A percentile compares a stretch with the other conserved stretches of the same genome.
Conservation (phyloP, 805 yeast genomes). For the Candida incommunis region DNA sequence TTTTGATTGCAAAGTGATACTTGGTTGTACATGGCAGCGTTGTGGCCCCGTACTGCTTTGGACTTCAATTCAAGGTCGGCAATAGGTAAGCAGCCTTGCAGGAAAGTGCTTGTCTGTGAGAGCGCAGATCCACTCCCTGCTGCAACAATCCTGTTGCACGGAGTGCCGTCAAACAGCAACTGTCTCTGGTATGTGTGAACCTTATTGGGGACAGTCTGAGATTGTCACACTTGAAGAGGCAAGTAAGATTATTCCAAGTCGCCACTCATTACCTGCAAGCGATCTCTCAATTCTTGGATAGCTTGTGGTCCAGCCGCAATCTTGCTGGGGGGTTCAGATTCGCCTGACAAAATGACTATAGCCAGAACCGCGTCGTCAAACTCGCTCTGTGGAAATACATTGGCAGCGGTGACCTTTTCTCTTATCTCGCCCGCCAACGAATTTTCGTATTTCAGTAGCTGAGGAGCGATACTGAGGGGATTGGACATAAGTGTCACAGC, state of each 20-base stretch:
- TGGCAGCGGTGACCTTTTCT: background rate
- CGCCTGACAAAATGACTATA: background rate
- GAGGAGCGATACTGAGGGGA: background rate
- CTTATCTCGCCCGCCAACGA: slow-evolving; percentile 13
- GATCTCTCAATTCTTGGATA: slow-evolving; percentile 11
- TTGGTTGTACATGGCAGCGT: too few species aligned
- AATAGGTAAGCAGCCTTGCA: too few species aligned
- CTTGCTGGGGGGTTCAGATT: slow-evolving; percentile 10
- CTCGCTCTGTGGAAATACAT: background rate
- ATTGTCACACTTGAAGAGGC: too few species aligned
- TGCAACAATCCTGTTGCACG: too few species aligned
- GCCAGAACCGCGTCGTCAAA: slow-evolving; percentile 1
- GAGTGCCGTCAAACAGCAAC: too few species aligned
- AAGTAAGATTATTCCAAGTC: background rate
- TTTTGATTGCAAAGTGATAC: too few species aligned
- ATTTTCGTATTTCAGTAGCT: background rate
- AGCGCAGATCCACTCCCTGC: too few species aligned
- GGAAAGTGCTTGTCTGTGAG: too few species aligned
- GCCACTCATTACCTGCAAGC: slow-evolving; percentile 1
- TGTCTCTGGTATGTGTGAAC: too few species aligned
- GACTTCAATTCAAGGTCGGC: too few species aligned
- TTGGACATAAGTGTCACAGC: background rate
- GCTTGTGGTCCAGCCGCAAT: slow-evolving; percentile 15
- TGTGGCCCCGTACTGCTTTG: too few species aligned
- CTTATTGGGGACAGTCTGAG: too few species aligned